Conservation (phyloP, 257 asterid genomes). For the Solanum etuberosum region DNA sequence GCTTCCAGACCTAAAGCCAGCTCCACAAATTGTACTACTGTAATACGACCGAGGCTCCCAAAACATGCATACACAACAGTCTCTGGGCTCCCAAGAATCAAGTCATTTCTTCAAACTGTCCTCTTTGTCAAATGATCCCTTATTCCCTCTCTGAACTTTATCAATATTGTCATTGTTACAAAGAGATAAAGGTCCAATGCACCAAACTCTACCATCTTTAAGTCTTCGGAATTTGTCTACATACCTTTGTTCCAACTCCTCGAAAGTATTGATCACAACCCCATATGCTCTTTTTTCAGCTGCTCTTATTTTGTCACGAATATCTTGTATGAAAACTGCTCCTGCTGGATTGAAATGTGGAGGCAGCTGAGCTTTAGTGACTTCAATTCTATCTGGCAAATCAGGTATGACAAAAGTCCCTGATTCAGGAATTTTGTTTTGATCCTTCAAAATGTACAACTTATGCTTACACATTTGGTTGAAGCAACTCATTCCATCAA, state of each 20-base stretch:
- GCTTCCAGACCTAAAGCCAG: background rate
- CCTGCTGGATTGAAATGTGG: background rate
- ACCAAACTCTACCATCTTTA: background rate
- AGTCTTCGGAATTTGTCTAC: background rate
- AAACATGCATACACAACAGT: background rate
- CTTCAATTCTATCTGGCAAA: background rate
- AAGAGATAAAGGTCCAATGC: constrained; percentile 1
- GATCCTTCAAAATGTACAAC: background rate
- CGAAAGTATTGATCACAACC: background rate
- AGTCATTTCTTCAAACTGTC: background rate
- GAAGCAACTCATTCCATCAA: background rate
- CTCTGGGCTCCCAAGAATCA: background rate
- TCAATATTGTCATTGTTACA: background rate
- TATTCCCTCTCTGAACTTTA: background rate
- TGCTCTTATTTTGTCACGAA: background rate
- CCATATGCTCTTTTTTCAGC: background rate
- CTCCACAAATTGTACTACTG: background rate
- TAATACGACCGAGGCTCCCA: background rate
- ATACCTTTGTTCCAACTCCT: background rate
- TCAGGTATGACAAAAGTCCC: background rate
- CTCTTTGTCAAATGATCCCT: background rate
- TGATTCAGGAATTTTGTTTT: background rate
- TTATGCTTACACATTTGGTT: background rate
- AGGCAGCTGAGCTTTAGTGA: background rate
- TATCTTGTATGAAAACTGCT: background rate